Evolutionary conservation across 352 stramenopile genomes (phyloP).

Genomic region (Ophiocytium majus): DNA sequence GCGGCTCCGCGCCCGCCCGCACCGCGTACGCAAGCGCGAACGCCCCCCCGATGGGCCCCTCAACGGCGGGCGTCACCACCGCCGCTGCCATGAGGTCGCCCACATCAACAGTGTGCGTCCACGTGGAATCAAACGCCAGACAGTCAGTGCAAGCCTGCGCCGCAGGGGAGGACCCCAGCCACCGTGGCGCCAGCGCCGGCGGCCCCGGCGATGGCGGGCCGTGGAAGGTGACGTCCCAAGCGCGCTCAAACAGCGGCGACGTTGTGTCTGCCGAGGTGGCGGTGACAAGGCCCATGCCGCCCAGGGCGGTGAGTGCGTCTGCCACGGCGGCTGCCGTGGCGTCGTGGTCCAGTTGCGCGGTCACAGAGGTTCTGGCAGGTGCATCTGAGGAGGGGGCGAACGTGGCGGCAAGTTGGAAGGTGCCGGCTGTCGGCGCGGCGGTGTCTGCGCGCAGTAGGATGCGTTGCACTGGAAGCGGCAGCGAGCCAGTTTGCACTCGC

Average conservation of each 20-base stretch:
- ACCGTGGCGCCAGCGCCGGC: not conserved
- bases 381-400: constrained; percentile 12
- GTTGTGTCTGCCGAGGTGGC: too few species aligned
- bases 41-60: not conserved
- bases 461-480: not conserved
- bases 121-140: not conserved
- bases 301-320: constrained; percentile 25
- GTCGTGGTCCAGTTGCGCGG: constrained; percentile 2
- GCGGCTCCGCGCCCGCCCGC: not conserved
- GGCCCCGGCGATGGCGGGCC: too few species aligned
- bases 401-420: not conserved
- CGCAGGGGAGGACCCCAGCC: too few species aligned
- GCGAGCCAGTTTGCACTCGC: not conserved
- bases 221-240: not conserved
- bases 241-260: too few species aligned
- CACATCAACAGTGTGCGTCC: not conserved
- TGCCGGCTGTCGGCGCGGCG: too few species aligned
- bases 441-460: not conserved
- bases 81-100: not conserved
- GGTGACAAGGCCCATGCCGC: constrained; percentile 27
- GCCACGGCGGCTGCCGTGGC: constrained; percentile 21
- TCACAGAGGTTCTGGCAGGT: constrained; percentile 23
- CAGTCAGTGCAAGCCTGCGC: not conserved
- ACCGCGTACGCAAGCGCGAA: not conserved
- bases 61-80: not conserved